A percentile compares a stretch with the other conserved stretches of the same genome.
Evolutionary conservation across 2,329 filamentous ascomycete genomes (phyloP).

Genomic region (Fusarium austroafricanum): DNA sequence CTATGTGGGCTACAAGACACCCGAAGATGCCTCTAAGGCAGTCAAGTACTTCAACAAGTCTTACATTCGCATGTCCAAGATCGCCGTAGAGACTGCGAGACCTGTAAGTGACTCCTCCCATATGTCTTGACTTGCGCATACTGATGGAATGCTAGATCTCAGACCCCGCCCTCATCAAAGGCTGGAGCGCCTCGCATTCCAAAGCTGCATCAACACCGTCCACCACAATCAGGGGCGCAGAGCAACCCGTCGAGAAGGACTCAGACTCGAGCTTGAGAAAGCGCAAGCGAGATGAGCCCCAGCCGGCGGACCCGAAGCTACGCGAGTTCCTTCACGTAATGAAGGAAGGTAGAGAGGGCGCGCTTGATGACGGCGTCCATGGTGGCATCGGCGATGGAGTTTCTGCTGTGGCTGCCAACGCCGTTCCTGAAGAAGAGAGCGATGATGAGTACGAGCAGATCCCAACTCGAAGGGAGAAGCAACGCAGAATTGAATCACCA

Average conservation of each 20-base stretch:
- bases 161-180: constrained; percentile 55
- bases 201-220: constrained; percentile 35
- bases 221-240: constrained; percentile 25
- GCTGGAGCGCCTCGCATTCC: constrained; percentile 44
- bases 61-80: constrained; percentile 95
- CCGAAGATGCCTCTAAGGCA: constrained; percentile 82
- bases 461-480: constrained; percentile 63
- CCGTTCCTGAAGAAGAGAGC: constrained; percentile 67
- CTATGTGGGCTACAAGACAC: constrained; percentile 91
- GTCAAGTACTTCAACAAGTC: constrained; percentile 96
- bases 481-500: constrained; percentile 52
- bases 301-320: constrained; percentile 79
- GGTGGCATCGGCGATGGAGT: constrained; percentile 36
- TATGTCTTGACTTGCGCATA: constrained; percentile 36
- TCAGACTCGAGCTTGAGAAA: constrained; percentile 69
- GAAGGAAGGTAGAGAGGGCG: constrained; percentile 62
- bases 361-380: constrained; percentile 49
- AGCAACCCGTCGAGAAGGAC: constrained; percentile 47
- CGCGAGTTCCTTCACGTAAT: constrained; percentile 89
- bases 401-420: constrained; percentile 46
- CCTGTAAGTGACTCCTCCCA: constrained; percentile 66
- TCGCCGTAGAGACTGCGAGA: constrained; percentile 87
- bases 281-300: constrained; percentile 71
- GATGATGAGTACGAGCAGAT: constrained; percentile 81
- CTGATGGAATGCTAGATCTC: constrained; percentile 59